Conservation (phyloP, 129 eudicot species). For the Chrysanthemum lavandulifolium region DNA sequence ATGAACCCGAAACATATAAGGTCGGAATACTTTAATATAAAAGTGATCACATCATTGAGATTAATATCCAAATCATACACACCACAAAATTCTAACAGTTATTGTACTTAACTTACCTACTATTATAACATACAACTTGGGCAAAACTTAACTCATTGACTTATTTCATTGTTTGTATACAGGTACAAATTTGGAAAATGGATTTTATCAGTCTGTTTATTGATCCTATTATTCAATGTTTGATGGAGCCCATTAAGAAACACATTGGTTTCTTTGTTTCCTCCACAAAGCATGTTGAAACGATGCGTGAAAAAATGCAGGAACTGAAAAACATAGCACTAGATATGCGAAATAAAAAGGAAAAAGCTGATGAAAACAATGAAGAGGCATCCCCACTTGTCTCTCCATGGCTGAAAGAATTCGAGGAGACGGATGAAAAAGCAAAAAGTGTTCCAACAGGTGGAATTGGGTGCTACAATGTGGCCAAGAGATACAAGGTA, state of each 20-base stretch:
- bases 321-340: neutral
- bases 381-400: neutral
- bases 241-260: slow-evolving; percentile 8
- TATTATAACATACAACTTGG: too few species aligned
- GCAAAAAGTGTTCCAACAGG: neutral
- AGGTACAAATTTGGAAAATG: neutral
- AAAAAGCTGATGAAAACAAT: neutral
- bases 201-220: neutral
- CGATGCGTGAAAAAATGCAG: neutral
- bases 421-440: neutral
- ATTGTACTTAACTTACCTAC: too few species aligned
- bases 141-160: neutral
- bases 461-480: slow-evolving; percentile 8
- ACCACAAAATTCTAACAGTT: too few species aligned
- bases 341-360: neutral
- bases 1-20: too few species aligned
- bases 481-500: slow-evolving; percentile 9
- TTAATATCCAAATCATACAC: too few species aligned
- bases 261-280: slow-evolving; percentile 7
- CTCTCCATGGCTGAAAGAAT: neutral
- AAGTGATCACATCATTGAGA: too few species aligned
- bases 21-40: too few species aligned
- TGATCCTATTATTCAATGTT: neutral
- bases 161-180: neutral
- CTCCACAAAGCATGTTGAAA: slow-evolving; percentile 9